A percentile compares a stretch with the other conserved stretches of the same genome.
These are phyloP conservation scores for Eugenia klotzschiana DNA, from an alignment of 441 rosid species.

Conservation along the genomic window DNA sequence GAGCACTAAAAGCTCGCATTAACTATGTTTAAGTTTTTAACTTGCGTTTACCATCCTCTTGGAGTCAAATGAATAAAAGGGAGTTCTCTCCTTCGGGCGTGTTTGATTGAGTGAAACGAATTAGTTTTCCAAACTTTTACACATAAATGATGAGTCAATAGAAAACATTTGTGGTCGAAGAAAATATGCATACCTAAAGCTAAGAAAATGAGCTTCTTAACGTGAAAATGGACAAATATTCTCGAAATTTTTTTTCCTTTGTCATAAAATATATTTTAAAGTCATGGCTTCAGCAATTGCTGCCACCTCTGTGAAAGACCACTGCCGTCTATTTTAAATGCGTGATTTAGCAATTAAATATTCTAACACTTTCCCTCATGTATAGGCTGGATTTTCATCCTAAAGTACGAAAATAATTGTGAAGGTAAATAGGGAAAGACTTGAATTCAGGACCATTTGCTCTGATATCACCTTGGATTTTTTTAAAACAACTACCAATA, in stretches of 20 bases:
- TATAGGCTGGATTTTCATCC: neutral
- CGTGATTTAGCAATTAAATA: neutral
- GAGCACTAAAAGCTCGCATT: neutral
- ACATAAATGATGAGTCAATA: too few species aligned
- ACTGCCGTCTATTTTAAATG: neutral
- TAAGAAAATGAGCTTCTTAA: too few species aligned
- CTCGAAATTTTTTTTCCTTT: too few species aligned
- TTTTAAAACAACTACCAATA: neutral
- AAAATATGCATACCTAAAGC: too few species aligned
- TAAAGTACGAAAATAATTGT: neutral
- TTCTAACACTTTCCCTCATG: rapidly evolving
- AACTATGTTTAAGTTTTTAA: neutral
- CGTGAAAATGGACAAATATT: too few species aligned
- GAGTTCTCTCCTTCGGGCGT: neutral
- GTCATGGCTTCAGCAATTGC: neutral
- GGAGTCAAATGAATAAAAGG: neutral
- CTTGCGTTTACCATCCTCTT: neutral
- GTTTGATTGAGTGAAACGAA: too few species aligned
- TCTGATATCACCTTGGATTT: rapidly evolving
- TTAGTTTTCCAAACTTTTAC: too few species aligned
- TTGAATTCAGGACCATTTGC: neutral
- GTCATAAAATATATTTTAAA: neutral
- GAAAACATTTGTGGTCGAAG: too few species aligned
- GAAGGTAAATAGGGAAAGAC: neutral
- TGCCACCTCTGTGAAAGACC: neutral